Percentiles rank a stretch among this genome's conserved stretches.
phyloP scores from a whole-genome alignment of 2,329 filamentous ascomycete species.

The Alternaria panax region DNA sequence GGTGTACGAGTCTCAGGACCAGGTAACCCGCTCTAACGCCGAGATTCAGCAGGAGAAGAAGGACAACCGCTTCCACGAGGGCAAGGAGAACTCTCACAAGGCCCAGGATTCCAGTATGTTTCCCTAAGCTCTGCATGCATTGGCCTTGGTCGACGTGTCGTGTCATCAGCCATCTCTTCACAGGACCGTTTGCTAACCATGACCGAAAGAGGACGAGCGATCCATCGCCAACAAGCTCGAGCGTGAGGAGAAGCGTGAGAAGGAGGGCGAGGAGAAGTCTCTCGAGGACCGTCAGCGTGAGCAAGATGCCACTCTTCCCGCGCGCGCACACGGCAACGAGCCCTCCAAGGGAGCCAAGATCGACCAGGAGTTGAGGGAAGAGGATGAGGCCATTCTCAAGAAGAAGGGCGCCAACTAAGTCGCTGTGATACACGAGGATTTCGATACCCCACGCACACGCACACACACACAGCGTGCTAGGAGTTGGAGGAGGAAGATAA shows the following conservation, averaged over 20 bases:
- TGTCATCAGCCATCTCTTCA: neutral
- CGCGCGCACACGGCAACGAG: constrained; percentile 73
- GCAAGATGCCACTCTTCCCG: constrained; percentile 66
- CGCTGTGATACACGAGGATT: constrained; percentile 5
- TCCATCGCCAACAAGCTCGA: constrained; percentile 75
- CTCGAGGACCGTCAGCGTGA: constrained; percentile 54
- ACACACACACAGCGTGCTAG: constrained; percentile 7
- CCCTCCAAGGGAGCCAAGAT: constrained; percentile 75
- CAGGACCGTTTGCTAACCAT: constrained; percentile 34
- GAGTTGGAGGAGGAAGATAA: constrained; percentile 18
- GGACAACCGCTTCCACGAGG: constrained; percentile 73
- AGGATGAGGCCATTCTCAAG: constrained; percentile 70
- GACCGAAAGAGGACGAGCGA: constrained; percentile 68
- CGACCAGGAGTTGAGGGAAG: constrained; percentile 71
- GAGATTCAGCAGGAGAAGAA: constrained; percentile 61
- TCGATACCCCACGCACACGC: constrained; percentile 21
- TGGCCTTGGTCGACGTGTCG: neutral
- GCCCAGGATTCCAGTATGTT: constrained; percentile 74
- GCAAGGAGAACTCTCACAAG: constrained; percentile 72
- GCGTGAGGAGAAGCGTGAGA: constrained; percentile 64
- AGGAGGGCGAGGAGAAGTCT: constrained; percentile 46
- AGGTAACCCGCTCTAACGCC: constrained; percentile 68
- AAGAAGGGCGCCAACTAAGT: constrained; percentile 61
- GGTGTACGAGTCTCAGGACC: constrained; percentile 80
- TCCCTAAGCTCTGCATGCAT: neutral